Conservation (phyloP, 768 basidiomycete genomes). For the Amanita pseudoporphyria region DNA sequence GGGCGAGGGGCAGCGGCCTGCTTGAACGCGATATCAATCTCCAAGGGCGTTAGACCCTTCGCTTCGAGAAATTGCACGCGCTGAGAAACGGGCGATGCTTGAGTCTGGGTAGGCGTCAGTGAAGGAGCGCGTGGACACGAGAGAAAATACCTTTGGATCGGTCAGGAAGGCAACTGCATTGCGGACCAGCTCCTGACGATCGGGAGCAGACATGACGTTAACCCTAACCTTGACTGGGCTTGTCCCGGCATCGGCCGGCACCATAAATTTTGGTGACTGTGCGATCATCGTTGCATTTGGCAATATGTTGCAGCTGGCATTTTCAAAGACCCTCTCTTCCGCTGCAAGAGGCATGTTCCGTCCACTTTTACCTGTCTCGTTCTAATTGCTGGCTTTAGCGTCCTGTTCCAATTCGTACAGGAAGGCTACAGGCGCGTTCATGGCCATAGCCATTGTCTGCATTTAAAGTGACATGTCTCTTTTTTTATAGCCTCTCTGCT, state of each 20-base stretch:
- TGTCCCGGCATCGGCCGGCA: constrained; percentile 17
- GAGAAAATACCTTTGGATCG: constrained; percentile 60
- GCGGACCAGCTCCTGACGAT: constrained; percentile 64
- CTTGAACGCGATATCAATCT: constrained; percentile 80
- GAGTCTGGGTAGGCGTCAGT: constrained; percentile 37
- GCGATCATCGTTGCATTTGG: constrained; percentile 2
- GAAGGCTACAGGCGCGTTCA: constrained; percentile 14
- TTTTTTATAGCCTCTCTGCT: background rate
- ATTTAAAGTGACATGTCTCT: constrained; percentile 9
- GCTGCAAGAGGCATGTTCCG: background rate
- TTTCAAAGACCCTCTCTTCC: constrained; percentile 31
- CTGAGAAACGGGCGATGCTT: constrained; percentile 71
- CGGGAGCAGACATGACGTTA: constrained; percentile 18
- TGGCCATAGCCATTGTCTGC: constrained; percentile 16
- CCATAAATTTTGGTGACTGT: constrained; percentile 9
- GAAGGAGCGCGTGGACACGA: background rate
- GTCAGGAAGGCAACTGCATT: constrained; percentile 79
- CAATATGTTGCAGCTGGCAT: constrained; percentile 43
- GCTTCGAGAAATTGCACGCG: constrained; percentile 92
- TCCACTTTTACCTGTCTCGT: background rate
- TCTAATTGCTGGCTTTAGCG: constrained; percentile 13
- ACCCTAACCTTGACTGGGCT: constrained; percentile 13
- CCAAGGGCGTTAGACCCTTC: constrained; percentile 74
- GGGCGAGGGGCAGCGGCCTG: constrained; percentile 36
- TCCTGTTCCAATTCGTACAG: constrained; percentile 18